Conservation (phyloP, 371 early-diverging fungal genomes). For the Cladochytrium tenue region DNA sequence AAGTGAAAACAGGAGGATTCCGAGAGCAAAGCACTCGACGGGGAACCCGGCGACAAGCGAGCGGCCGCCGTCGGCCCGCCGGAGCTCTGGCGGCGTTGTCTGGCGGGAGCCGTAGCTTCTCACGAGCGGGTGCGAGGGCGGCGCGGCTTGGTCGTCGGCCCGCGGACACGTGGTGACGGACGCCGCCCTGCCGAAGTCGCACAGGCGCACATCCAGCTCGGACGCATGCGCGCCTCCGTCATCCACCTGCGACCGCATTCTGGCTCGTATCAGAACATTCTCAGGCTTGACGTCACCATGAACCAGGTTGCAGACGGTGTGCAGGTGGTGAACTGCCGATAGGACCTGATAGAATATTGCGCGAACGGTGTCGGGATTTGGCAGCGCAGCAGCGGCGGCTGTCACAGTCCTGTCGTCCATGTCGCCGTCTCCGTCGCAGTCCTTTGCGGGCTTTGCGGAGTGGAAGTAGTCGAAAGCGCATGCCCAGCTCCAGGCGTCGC, state of each 20-base stretch:
- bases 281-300: slow-evolving; percentile 91
- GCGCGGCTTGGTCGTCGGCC: neutral
- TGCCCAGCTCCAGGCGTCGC: slow-evolving; percentile 22
- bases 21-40: slow-evolving; percentile 23
- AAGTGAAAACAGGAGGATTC: slow-evolving; percentile 19
- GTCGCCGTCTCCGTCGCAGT: neutral
- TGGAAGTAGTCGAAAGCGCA: neutral
- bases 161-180: no score
- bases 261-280: slow-evolving; percentile 69
- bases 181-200: slow-evolving; percentile 21
- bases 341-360: slow-evolving; percentile 7
- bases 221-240: no score
- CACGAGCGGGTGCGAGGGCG: neutral
- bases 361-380: slow-evolving; percentile 47
- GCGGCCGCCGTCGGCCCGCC: slow-evolving; percentile 1
- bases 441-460: neutral
- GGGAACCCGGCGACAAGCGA: slow-evolving; percentile 7
- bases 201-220: neutral
- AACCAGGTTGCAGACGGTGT: slow-evolving; percentile 8
- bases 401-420: neutral
- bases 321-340: slow-evolving; percentile 12
- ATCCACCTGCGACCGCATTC: no score
- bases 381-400: slow-evolving; percentile 29
- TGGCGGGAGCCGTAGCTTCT: slow-evolving; percentile 18
- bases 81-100: slow-evolving; percentile 18